Conservation (phyloP, 164 flowering plant genomes). For the Sedum album region DNA sequence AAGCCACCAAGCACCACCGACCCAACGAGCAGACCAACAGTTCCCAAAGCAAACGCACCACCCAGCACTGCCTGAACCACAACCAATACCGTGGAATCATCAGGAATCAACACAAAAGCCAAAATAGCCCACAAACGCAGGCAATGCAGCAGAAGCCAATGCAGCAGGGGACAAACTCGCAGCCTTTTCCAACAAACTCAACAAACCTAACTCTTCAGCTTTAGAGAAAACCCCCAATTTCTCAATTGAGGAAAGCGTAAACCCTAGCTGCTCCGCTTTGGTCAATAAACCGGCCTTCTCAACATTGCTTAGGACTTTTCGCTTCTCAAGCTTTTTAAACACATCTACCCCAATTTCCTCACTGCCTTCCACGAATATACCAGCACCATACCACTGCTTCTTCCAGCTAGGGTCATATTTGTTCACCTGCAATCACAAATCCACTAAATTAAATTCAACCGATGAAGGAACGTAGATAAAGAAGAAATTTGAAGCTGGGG, state of each 20-base stretch:
- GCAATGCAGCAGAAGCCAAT: conserved; percentile 67
- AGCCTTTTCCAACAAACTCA: conserved; percentile 60
- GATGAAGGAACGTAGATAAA: not conserved
- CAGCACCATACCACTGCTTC: conserved; percentile 90
- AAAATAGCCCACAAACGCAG: conserved; percentile 47
- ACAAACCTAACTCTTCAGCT: conserved; percentile 77
- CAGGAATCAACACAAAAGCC: conserved; percentile 66
- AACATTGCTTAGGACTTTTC: conserved; percentile 70
- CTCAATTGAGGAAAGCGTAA: conserved; percentile 81
- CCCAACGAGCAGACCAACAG: conserved; percentile 65
- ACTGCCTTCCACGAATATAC: conserved; percentile 66
- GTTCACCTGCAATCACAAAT: conserved; percentile 52
- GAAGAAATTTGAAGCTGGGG: not conserved
- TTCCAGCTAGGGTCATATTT: conserved; percentile 60
- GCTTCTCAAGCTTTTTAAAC: conserved; percentile 70
- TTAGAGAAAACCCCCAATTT: conserved; percentile 73
- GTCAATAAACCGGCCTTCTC: conserved; percentile 78
- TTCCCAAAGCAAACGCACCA: conserved; percentile 43
- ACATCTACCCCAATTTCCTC: conserved; percentile 76
- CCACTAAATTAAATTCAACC: not conserved
- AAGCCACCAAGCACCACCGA: conserved; percentile 72
- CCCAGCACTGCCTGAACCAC: conserved; percentile 53
- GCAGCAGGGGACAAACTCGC: conserved; percentile 54
- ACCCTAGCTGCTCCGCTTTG: conserved; percentile 73
- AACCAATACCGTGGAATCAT: conserved; percentile 65